phyloP scores from a whole-genome alignment of 208 protist species.

The Crithidia bombi region DNA sequence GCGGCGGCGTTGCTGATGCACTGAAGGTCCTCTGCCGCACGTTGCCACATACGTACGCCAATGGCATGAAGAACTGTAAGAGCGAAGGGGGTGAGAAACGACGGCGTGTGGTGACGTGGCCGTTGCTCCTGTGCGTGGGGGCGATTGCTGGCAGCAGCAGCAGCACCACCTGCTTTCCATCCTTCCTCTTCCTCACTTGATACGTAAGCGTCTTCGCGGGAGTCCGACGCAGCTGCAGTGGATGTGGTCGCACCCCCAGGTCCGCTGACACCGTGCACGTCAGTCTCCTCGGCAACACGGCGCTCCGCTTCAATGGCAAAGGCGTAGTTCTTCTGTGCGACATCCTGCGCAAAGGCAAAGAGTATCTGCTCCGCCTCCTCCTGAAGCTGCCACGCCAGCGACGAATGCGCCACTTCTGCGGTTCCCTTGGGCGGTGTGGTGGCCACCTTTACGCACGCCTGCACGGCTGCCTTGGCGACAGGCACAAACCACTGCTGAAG shows the following conservation, averaged over 20 bases:
- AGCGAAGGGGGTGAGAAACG: conserved; percentile 60
- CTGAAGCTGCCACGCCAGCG: conserved; percentile 1
- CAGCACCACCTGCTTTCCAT: neutral
- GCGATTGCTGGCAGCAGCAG: neutral
- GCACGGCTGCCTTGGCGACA: conserved; percentile 36
- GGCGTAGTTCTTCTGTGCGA: conserved; percentile 86
- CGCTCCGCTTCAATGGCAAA: conserved; percentile 73
- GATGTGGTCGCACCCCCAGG: neutral
- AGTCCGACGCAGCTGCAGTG: neutral
- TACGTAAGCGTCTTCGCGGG: conserved; percentile 40
- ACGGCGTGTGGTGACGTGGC: conserved; percentile 28
- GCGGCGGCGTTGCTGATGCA: neutral
- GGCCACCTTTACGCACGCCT: conserved; percentile 28
- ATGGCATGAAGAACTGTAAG: conserved; percentile 64
- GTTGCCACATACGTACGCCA: conserved; percentile 37
- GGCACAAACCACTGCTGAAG: conserved; percentile 53
- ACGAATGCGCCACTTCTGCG: neutral
- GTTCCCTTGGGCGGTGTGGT: neutral
- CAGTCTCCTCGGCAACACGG: conserved; percentile 37
- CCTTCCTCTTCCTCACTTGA: conserved; percentile 27
- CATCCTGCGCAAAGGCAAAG: conserved; percentile 85
- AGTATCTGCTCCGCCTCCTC: conserved; percentile 40
- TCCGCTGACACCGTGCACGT: conserved; percentile 1
- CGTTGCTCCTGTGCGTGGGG: conserved; percentile 8
- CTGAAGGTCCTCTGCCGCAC: conserved; percentile 24